Conservation (phyloP, 441 rosid genomes). For the California macrophylla region DNA sequence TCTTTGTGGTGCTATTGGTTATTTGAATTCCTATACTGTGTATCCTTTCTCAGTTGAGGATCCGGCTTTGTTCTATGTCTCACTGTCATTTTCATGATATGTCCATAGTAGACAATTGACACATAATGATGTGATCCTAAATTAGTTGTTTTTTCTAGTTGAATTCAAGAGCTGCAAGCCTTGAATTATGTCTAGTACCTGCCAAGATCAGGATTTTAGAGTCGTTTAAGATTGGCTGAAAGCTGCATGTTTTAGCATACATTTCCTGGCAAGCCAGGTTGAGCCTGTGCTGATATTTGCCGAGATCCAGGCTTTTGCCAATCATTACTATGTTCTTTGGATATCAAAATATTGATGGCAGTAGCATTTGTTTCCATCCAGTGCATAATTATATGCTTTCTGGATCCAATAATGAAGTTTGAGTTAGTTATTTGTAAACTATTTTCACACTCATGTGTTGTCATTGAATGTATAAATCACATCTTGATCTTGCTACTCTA, state of each 20-base stretch:
- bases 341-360: neutral
- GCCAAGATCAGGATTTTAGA: neutral
- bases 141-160: neutral
- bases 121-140: too few relatives aligned
- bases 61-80: neutral
- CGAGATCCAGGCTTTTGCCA: neutral
- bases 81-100: neutral
- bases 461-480: neutral
- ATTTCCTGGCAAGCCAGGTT: neutral
- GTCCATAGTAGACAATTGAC: neutral
- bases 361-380: neutral
- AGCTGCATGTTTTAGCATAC: neutral
- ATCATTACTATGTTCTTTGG: neutral
- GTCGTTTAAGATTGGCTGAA: neutral
- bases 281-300: neutral
- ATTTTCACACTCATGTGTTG: neutral
- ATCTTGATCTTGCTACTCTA: neutral
- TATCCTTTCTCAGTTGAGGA: neutral
- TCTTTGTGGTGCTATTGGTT: neutral
- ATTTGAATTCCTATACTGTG: neutral
- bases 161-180: neutral
- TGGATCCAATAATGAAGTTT: neutral
- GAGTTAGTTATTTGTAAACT: neutral
- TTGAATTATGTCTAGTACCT: neutral
- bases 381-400: neutral